Evolutionary conservation across 108 stramenopile genomes (phyloP), one percentile per base, ranked within the genome.

Genomic region (Skeletonema costatum): DNA sequence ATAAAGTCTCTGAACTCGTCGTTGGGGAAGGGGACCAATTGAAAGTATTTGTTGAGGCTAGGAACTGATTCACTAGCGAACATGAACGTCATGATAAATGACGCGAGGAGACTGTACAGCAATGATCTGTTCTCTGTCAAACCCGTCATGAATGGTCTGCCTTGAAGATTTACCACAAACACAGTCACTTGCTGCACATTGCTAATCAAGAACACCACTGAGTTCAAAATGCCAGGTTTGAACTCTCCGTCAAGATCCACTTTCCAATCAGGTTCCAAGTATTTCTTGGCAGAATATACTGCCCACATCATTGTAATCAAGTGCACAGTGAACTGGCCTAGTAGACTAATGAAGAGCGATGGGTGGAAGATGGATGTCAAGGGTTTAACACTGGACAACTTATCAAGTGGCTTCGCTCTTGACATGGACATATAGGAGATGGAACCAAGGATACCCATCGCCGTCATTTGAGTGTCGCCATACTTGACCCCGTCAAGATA

Each of bases 71-170:
- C 95, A 50, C 91, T 94, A 30, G 97, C 93, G 84, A 93, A 95
- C 91, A 94, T 93, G 78, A 95, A 94, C 25, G 93, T 93, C 61
- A 94, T 74, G 62, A 93, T 90, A 44, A 94, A 93, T 2, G 97
- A 94, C 32, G 90, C 92, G n/a, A 93, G 72, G 50, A 98, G 82
- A 82, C 96, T 97, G 87, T 91, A 98, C 13, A 98, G 81, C 32
- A 99, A 88, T 16, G 98, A 95, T 14, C 87, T 86, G 77, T 99
- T 98, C 77, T 98, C 97, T 7, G 93, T 87, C 67, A 99, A 74
- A n/a, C 99, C 99, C 2, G 90, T 96, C 99, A 99, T 99, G 85
- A 97, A 99, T 11, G 99, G 99, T 12, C 95, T 83, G 16, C 99
- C 99, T 89, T 99, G 98, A 31, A 98, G 88, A 74, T 98, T 98